Base-by-base conservation (phyloP, 768 basidiomycete species). In the Mycena leptocephala region DNA sequence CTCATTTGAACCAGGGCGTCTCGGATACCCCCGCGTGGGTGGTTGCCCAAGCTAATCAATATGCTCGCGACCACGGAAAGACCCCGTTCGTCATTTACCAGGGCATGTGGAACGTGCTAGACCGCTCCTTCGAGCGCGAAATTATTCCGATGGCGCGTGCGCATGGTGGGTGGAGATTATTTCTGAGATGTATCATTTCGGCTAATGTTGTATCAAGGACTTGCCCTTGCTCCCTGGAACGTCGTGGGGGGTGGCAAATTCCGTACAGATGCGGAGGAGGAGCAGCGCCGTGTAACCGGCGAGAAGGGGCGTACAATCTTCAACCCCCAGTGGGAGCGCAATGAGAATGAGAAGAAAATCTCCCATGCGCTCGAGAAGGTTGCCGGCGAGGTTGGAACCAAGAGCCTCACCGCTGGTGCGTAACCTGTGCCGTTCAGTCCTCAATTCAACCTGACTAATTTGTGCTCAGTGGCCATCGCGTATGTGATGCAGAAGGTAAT, bases 41-140 rank as follows among this genome's bases (percentile, higher is more conserved):
- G 2, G 66, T 74, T 0, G 2, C 85, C 2, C 77, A 82, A 28
- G 85, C 84, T 2, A 89, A 89, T 79, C 84, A 86, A 66, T 89
- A 88, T 53, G 87, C 88, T 14, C 78, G 83, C 8, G 81, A 81
- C 61, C 85, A 89, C 43, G 88, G 85, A 0, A 84, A 86, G 69
- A 81, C 86, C 0, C 89, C 86, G 3, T 90, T 90, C 72, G 85
- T 84, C 33, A 83, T 90, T 24, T 90, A 89, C 77, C 88, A 87
- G 75, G 89, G 87, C 10, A 64, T 58, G 18, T 86, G 85, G 85
- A 84, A 81, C 69, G 77, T 84, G 33, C 78, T 85, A 61, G 69
- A 81, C 8, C 82, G 89, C 33, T 87, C 87, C 35, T 79, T 89
- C 39, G 89, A 90, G 76, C 83, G 88, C 24, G 89, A 89, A 13